These are phyloP conservation scores for Circinella umbellata DNA, from an alignment of 371 early-diverging fungal genomes.

Conservation along the genomic window DNA sequence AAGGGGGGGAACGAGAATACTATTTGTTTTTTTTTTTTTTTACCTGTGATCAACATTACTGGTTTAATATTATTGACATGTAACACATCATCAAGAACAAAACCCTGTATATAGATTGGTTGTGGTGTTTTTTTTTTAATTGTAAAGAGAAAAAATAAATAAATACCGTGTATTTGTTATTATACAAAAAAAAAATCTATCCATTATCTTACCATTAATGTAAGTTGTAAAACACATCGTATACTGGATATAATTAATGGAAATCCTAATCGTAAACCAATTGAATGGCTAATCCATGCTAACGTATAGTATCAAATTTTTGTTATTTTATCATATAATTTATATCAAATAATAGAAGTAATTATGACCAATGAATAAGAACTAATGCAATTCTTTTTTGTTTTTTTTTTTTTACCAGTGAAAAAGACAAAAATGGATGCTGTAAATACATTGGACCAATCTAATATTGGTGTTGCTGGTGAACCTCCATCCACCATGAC, in stretches of 20 bases:
- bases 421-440: conserved; percentile 18
- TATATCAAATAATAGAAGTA: no score
- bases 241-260: conserved; percentile 17
- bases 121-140: not conserved
- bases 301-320: not conserved
- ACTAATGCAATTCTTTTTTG: no score
- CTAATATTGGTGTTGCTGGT: not conserved
- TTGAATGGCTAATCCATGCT: conserved; percentile 13
- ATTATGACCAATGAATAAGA: not conserved
- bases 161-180: no score
- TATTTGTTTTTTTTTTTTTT: not conserved
- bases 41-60: conserved; percentile 14
- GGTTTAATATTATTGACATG: conserved; percentile 3
- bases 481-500: not conserved
- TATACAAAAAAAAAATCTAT: no score
- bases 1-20: no score
- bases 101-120: not conserved
- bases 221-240: conserved; percentile 17
- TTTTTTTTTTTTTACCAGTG: conserved; percentile 8
- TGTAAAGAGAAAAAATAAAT: no score
- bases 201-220: conserved; percentile 14
- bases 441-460: conserved; percentile 15
- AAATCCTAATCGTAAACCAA: conserved; percentile 6
- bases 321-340: no score
- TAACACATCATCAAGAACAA: conserved; percentile 16